A percentile compares a stretch with the other conserved stretches of the same genome.
These are phyloP conservation scores for Claviceps purpurea DNA, from an alignment of 2,329 filamentous ascomycete genomes.

Conservation along the genomic window DNA sequence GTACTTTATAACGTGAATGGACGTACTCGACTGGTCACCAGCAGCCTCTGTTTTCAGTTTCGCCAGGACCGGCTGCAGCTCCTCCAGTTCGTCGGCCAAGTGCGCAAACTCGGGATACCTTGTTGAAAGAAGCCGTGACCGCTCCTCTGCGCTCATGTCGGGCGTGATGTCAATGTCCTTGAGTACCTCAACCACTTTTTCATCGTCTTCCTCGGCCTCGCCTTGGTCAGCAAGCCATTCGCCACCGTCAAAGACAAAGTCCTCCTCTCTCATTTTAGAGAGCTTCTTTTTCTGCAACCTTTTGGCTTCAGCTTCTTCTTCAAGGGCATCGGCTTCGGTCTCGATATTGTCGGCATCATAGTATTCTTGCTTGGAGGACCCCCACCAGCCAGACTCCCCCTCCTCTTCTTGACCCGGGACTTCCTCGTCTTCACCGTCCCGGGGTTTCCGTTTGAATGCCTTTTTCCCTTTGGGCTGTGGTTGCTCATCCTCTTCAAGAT, in stretches of 20 bases:
- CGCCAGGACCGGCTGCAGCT: constrained; percentile 53
- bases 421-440: constrained; percentile 37
- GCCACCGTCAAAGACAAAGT: constrained; percentile 84
- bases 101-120: constrained; percentile 89
- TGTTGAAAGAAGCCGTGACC: constrained; percentile 58
- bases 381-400: constrained; percentile 64
- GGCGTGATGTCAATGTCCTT: constrained; percentile 71
- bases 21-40: constrained; percentile 30
- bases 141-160: constrained; percentile 63
- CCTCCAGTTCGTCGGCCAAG: constrained; percentile 64
- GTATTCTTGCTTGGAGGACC: constrained; percentile 75
- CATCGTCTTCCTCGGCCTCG: constrained; percentile 35
- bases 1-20: constrained; percentile 57
- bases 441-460: constrained; percentile 18
- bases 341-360: constrained; percentile 72
- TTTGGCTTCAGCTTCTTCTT: constrained; percentile 84
- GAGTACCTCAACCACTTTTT: constrained; percentile 73
- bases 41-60: constrained; percentile 45
- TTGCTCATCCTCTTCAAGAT: constrained; percentile 17
- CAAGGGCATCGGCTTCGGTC: constrained; percentile 57
- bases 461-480: constrained; percentile 7
- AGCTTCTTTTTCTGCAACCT: constrained; percentile 84
- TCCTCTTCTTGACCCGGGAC: constrained; percentile 38
- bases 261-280: constrained; percentile 74
- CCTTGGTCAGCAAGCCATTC: constrained; percentile 60